Evolutionary conservation across 345 rosid species (phyloP).

Genomic region (Citrus mangshanensis): DNA sequence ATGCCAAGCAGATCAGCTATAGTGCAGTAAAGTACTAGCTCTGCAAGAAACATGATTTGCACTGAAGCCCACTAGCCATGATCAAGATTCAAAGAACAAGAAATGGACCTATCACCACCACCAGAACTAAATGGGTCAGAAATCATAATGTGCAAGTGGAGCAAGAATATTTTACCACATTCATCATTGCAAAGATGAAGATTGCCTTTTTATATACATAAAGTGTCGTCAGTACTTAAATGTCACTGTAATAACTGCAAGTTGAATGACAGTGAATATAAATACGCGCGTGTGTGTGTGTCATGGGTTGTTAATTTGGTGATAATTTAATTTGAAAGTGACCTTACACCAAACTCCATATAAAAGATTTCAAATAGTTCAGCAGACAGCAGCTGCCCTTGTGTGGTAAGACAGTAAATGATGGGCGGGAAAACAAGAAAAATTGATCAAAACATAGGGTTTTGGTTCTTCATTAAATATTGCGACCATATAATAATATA

Average conservation of each 20-base stretch:
- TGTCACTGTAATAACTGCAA: slow-evolving; percentile 8
- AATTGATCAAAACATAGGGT: background rate
- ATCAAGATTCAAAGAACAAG: background rate
- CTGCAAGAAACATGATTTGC: background rate
- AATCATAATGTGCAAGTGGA: slow-evolving; percentile 11
- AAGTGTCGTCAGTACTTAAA: background rate
- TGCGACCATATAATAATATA: too few relatives aligned
- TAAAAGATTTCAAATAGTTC: background rate
- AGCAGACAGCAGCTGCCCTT: background rate
- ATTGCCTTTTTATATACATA: too few relatives aligned
- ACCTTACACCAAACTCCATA: background rate
- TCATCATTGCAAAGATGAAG: slow-evolving; percentile 1
- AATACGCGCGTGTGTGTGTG: too few relatives aligned
- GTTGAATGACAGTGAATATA: background rate
- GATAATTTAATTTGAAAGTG: slow-evolving; percentile 11
- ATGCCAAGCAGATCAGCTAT: background rate
- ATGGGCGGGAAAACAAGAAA: background rate
- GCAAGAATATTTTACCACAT: background rate
- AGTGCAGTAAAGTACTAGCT: background rate
- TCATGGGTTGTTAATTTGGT: background rate
- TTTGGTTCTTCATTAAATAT: background rate
- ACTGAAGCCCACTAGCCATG: background rate
- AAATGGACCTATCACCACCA: background rate
- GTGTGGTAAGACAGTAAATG: background rate
- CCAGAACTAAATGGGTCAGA: background rate